Base-by-base conservation (phyloP, 768 basidiomycete genomes). In the Lactifluus hygrophoroides region DNA sequence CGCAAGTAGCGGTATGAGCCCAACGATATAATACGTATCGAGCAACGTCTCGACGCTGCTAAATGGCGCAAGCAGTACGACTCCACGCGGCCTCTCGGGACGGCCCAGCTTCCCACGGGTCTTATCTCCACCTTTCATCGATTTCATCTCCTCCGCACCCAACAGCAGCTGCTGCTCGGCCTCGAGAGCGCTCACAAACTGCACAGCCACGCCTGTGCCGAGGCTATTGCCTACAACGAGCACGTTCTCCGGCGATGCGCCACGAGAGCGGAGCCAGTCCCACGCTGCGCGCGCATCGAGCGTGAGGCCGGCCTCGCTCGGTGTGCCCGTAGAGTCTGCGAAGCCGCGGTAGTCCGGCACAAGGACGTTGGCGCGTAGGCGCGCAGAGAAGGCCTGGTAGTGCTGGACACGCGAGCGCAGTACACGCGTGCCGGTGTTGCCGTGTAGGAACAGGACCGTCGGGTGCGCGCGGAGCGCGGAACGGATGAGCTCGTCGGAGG, bases 261-360 rank as follows among this genome's bases (percentile, higher is more conserved):
- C 86, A 21, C 80, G 75, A 9, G 69, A 68, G 9, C 82, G 66
- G 8, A 93, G 71, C 85, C 86, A 96, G 66, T 89, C 80, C 80
- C 84, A 95, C 0, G 86, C 90, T 0, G 90, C 79, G 38, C 81
- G 75, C 1, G 89, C 91, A 67, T 98, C 90, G 2, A 68, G 71
- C 0, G 80, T 69, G 0, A 97, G 74, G 0, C 94, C 95, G 11
- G 69, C 70, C 69, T 94, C 87, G 25, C 80, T 84, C 0, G 95
- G 95, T 0, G 71, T 70, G 0, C 92, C 91, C 1, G 80, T 78
- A 54, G 91, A 94, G 67, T 97, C 94, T 2, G 76, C 95, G 66
- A 88, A 98, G 1, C 94, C 94, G 49, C 94, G 82, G 69, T 97
- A 98, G 71, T 98, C 95, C 35, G 91, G 82, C 1, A 83, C 84